Base-by-base conservation (phyloP, 148 eudicot genomes). In the Polygonum maritimum region DNA sequence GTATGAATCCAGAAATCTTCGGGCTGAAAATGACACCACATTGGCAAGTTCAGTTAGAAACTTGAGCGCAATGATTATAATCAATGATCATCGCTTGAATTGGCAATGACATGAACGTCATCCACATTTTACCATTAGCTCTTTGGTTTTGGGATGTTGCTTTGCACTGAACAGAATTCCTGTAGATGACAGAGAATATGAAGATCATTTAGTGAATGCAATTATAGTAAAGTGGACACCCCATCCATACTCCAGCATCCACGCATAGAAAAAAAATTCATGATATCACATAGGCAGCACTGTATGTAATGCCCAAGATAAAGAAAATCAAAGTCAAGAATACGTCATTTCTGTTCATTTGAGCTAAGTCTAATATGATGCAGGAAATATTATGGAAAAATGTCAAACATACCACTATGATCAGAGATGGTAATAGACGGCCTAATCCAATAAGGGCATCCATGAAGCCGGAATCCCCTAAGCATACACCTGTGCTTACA, bases 1-100 rank as follows among this genome's bases (percentile, higher is more conserved):
- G 95, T 85, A 76, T 86, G 88, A 77, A 94, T 84, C 98, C 98
- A 94, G 78, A 90, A 94, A 82, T 94, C 98, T 84, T 94, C 98
- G 11, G 98, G 97, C 98, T 94, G 89, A 76, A 78, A 55, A 73
- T 44, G 44, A 76, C 77, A 76, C 31, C 22, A 67, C 71, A 40
- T 36, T 36, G 45, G 41, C 40, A 47, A 15, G 70, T 54, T 62
- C 49, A 41, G 21, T 76, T 33, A 76, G 52, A 76, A 62, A 63
- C 38, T 19, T 33, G 54, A 75, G 7, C 9, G 71, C 48, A 52
- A 21, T 7, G 11, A 60, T 39, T 18, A 48, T 78, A 70, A 45
- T 19, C 52, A 26, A 48, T 78, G 58, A 45, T 19, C 44, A 26
- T 33, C 36, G 14, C 2, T 63, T 67, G 26, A 41, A 48, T 48